Evolutionary conservation across 495 filamentous ascomycete species (phyloP), one percentile per base, ranked within the genome.

Genomic region (Terfezia boudieri): DNA sequence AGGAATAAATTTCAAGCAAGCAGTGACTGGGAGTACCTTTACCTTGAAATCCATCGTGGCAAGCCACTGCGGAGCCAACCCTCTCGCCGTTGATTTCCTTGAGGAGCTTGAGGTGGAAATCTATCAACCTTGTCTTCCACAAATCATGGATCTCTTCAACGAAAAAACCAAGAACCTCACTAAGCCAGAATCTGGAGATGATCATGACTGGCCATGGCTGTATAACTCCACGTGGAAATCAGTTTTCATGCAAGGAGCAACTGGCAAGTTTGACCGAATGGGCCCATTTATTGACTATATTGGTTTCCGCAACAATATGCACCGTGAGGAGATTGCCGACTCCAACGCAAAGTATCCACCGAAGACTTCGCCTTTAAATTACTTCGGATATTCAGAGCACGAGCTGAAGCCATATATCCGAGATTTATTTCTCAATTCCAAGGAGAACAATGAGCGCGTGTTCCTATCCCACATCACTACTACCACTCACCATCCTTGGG

Each of bases 71-170:
- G 71, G 70, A 37, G 69, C 71, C 17, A 61, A 65, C 8, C 70
- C 70, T 10, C 61, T 73, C 14, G 67, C 69, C 4, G 71, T 72
- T 4, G 71, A 73, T 53, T 66, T 73, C 38, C 55, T 71, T 46
- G 68, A 71, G 50, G 71, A 73, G 55, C 69, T 67, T 54, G 59
- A 69, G 23, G 58, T 70, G 35, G 70, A 72, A 54, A 69, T 73
- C 38, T 75, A 75, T 51, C 70, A 75, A 54, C 72, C 72, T 0
- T 75, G 72, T 53, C 59, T 72, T 12, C 67, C 70, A 9, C 71
- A 72, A 48, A 64, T 73, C 11, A 61, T 73, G 16, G 63, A 69
- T n/a, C 53, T 68, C 23, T 71, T 71, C 58, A 72, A 72, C 50
- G 55, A 53, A 55, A 51, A 35, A 64, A 60, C 26, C 1, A 14